phyloP scores from a whole-genome alignment of 2,329 filamentous ascomycete species.

The Trichophyton verrucosum region DNA sequence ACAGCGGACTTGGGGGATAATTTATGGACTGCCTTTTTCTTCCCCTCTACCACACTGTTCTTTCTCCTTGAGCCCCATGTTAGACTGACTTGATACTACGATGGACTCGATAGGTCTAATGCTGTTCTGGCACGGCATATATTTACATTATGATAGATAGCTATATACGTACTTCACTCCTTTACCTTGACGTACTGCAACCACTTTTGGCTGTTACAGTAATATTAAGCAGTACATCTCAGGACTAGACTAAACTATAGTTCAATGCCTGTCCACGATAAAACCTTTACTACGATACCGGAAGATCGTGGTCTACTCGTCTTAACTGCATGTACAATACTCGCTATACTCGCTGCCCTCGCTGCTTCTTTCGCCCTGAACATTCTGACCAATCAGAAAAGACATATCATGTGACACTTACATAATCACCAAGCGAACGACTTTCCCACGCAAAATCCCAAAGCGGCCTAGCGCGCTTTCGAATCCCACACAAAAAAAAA shows the following conservation, averaged over 20 bases:
- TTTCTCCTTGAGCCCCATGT: neutral
- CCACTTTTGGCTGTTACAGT: no score
- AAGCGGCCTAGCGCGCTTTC: slow-evolving; percentile 7
- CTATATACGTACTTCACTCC: neutral
- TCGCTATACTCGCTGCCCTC: neutral
- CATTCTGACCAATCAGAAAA: neutral
- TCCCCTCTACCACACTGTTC: no score
- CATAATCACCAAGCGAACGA: neutral
- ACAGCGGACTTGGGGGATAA: neutral
- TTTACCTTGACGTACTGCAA: neutral
- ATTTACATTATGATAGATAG: neutral
- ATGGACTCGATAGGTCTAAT: neutral
- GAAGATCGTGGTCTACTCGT: no score
- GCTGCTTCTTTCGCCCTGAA: neutral
- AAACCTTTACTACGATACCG: no score
- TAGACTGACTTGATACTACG: neutral
- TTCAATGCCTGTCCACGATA: no score
- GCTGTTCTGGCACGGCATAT: neutral
- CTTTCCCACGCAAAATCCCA: slow-evolving; percentile 1
- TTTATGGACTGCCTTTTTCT: neutral
- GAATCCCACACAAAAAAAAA: slow-evolving; percentile 4
- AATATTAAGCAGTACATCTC: no score
- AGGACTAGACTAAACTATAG: no score
- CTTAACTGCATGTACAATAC: neutral
- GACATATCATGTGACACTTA: neutral